Percentiles rank a stretch among this genome's conserved stretches.
Evolutionary conservation across 208 protist species (phyloP).

Genomic region (Borovskyia barvae): DNA sequence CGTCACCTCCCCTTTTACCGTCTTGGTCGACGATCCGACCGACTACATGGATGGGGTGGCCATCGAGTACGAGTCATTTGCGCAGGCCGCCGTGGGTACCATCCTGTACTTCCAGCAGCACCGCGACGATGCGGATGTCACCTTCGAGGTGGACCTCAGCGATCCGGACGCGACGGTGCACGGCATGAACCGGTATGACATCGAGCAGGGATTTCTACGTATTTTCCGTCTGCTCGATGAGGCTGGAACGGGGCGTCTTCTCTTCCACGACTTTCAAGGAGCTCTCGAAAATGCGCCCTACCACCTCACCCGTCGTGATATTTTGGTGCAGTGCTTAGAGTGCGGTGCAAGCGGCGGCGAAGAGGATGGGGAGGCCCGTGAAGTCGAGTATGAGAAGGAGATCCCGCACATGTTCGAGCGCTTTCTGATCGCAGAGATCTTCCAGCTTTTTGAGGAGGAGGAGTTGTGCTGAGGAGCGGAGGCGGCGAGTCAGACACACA

Average conservation of each 20-base stretch:
- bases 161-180: conserved; percentile 66
- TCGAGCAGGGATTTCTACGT: conserved; percentile 75
- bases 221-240: conserved; percentile 72
- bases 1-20: conserved; percentile 46
- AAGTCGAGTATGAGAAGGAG: conserved; percentile 81
- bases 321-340: conserved; percentile 68
- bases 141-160: conserved; percentile 41
- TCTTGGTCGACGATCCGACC: conserved; percentile 23
- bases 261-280: conserved; percentile 57
- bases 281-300: conserved; percentile 70
- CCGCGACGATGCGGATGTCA: conserved; percentile 25
- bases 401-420: conserved; percentile 68
- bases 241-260: conserved; percentile 49
- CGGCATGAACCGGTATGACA: conserved; percentile 72
- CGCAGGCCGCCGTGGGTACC: conserved; percentile 40
- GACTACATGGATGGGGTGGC: conserved; percentile 25
- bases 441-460: conserved; percentile 65
- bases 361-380: conserved; percentile 10
- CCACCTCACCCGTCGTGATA: conserved; percentile 80
- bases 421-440: conserved; percentile 66
- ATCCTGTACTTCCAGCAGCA: conserved; percentile 79
- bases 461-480: neutral
- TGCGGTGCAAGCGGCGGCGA: conserved; percentile 35
- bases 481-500: no score
- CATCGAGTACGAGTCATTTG: conserved; percentile 73